Evolutionary conservation across 2,329 filamentous ascomycete species (phyloP), one percentile per base, ranked within the genome.

Genomic region (Pseudogymnoascus sp.): DNA sequence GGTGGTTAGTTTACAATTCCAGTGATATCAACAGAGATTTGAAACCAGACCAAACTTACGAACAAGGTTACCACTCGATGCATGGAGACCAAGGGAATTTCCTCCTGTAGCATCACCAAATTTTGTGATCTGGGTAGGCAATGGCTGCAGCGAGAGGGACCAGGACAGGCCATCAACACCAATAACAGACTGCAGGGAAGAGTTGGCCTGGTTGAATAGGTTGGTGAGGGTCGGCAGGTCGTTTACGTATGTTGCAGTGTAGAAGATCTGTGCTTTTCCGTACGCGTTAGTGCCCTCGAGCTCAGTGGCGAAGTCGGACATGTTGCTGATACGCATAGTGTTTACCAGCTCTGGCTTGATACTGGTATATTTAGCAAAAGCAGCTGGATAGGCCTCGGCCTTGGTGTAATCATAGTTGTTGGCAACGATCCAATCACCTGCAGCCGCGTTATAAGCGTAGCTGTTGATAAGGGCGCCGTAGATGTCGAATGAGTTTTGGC

Each of bases 371-470:
- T 18, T 25, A 33, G 41, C 38, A 33, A 62, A 60, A 11, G 37
- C 61, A 2, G 50, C 35, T 6, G 62, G 62, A 22, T 63, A 18
- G 15, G n/a, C 35, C 28, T 47, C 30, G 6, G 53, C 50, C 57
- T 43, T 30, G 6, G 62, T 63, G 36, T 63, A 63, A 38, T 59
- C 62, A 25, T 41, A n/a, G 39, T 50, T 47, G 57, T 59, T 61
- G 5, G 60, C 8, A 9, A 58, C 39, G 8, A 62, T 25, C 61
- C 43, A 35, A 8, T 33, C 37, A 9, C 59, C 61, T n/a, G 22
- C n/a, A 28, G 2, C 22, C 9, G 30, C 18, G 4, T 18, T 30
- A 25, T 28, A 39, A 15, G 9, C 59, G 22, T 47, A 41, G 18
- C 57, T 58, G 14, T 62, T 53, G 15, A 62, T 62, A 14, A 61